These are phyloP conservation scores for Ganoderma lucidum DNA, from an alignment of 1,284 basidiomycete species.

Conservation along the genomic window DNA sequence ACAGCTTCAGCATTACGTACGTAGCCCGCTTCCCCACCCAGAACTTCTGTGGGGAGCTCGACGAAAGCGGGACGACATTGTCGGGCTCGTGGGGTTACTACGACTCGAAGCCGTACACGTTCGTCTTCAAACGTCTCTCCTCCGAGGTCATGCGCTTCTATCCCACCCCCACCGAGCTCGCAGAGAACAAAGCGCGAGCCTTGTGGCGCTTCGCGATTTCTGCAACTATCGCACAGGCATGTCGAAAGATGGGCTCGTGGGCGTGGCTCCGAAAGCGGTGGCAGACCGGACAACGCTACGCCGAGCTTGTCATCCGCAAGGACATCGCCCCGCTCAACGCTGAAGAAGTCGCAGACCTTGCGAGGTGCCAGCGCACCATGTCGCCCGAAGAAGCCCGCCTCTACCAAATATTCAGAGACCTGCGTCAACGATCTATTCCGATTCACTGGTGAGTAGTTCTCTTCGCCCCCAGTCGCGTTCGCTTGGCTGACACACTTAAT, in stretches of 20 bases:
- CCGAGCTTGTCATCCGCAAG: not conserved
- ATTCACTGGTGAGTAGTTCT: not conserved
- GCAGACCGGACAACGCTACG: not conserved
- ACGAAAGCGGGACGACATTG: not conserved
- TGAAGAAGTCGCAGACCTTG: slow-evolving; percentile 8
- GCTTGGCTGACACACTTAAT: not conserved
- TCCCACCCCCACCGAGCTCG: slow-evolving; percentile 30
- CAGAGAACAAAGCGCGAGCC: slow-evolving; percentile 26
- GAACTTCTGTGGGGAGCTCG: slow-evolving; percentile 6
- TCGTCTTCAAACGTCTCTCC: slow-evolving; percentile 27
- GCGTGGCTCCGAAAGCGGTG: slow-evolving; percentile 1
- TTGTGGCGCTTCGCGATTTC: slow-evolving; percentile 39
- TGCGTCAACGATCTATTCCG: not conserved
- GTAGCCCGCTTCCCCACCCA: not conserved
- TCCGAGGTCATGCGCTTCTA: slow-evolving; percentile 31
- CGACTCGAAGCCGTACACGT: slow-evolving; percentile 4
- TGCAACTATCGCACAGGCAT: slow-evolving; percentile 24
- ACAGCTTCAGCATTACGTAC: slow-evolving; percentile 5
- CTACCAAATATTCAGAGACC: not conserved
- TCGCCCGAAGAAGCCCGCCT: not conserved
- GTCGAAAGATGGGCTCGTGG: slow-evolving; percentile 9
- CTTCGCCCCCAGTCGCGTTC: too few species aligned
- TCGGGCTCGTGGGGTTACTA: slow-evolving; percentile 6
- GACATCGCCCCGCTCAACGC: not conserved
- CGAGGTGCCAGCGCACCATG: slow-evolving; percentile 7